phyloP scores from a whole-genome alignment of 345 rosid species.

The Gossypium australe region DNA sequence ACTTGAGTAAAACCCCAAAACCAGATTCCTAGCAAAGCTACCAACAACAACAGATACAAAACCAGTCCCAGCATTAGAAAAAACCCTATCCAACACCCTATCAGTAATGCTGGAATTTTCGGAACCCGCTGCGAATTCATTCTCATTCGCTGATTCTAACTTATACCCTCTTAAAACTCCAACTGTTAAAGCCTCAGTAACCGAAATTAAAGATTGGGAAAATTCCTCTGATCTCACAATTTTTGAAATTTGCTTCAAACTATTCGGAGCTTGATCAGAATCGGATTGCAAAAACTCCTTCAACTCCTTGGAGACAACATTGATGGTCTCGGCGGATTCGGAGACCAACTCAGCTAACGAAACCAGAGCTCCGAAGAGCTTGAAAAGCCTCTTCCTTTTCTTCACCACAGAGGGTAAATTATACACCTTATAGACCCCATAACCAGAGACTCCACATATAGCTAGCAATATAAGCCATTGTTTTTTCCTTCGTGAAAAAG shows the following conservation, averaged over 20 bases:
- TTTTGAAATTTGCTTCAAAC: constrained; percentile 79
- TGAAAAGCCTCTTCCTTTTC: constrained; percentile 57
- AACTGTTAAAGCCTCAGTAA: constrained; percentile 56
- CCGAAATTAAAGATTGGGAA: constrained; percentile 44
- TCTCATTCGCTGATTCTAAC: constrained; percentile 21
- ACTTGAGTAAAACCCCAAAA: constrained; percentile 60
- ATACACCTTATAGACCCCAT: constrained; percentile 67
- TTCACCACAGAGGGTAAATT: constrained; percentile 52
- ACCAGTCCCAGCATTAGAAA: constrained; percentile 67
- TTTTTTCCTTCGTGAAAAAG: constrained; percentile 43
- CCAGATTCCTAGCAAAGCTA: constrained; percentile 90
- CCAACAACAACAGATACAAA: constrained; percentile 78
- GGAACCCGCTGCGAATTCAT: constrained; percentile 11
- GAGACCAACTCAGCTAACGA: constrained; percentile 64
- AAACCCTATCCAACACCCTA: constrained; percentile 62
- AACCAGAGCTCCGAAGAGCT: constrained; percentile 46
- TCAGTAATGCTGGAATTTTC: constrained; percentile 35
- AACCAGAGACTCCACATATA: constrained; percentile 55
- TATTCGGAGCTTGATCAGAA: constrained; percentile 70
- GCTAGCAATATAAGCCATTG: constrained; percentile 57
- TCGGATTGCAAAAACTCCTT: constrained; percentile 62
- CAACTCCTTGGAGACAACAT: constrained; percentile 62
- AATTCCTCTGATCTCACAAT: constrained; percentile 60
- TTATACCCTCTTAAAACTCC: constrained; percentile 59
- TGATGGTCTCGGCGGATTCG: constrained; percentile 60